Conservation (phyloP, 176 grass and related monocot genomes). For the Microstegium vimineum region DNA sequence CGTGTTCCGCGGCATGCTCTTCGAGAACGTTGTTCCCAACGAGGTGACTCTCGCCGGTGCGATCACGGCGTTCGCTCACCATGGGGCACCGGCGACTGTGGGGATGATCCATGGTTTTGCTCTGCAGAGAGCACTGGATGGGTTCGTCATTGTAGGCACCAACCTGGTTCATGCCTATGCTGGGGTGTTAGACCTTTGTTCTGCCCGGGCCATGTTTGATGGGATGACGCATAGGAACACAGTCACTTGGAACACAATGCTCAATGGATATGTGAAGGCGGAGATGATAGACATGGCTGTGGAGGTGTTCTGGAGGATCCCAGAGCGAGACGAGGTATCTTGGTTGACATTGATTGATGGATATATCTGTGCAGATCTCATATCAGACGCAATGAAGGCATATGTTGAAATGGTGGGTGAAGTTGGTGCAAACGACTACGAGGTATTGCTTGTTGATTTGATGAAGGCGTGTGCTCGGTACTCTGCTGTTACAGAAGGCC, state of each 20-base stretch:
- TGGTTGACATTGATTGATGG: slow-evolving; percentile 59
- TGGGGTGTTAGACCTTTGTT: slow-evolving; percentile 15
- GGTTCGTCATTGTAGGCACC: slow-evolving; percentile 45
- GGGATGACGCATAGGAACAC: slow-evolving; percentile 35
- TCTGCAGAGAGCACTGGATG: slow-evolving; percentile 25
- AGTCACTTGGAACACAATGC: slow-evolving; percentile 62
- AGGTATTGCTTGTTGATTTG: slow-evolving; percentile 51
- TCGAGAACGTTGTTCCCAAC: slow-evolving; percentile 25
- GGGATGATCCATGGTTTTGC: slow-evolving; percentile 23
- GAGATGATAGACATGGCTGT: slow-evolving; percentile 38
- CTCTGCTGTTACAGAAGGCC: slow-evolving; percentile 39
- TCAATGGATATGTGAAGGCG: slow-evolving; percentile 63
- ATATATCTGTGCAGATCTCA: slow-evolving; percentile 26
- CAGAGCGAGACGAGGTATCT: slow-evolving; percentile 47
- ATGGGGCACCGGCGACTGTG: background rate
- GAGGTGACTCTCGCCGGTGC: slow-evolving; percentile 42
- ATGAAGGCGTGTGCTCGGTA: slow-evolving; percentile 38
- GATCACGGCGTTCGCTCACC: background rate
- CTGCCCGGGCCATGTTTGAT: slow-evolving; percentile 39
- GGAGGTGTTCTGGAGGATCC: slow-evolving; percentile 40
- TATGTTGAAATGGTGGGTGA: slow-evolving; percentile 42
- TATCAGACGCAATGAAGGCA: slow-evolving; percentile 26
- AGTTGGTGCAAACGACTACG: background rate
- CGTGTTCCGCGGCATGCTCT: slow-evolving; percentile 52
- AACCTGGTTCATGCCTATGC: slow-evolving; percentile 60